Evolutionary conservation across 2,329 filamentous ascomycete species (phyloP).

Genomic region (Metarhizium guizhouense): DNA sequence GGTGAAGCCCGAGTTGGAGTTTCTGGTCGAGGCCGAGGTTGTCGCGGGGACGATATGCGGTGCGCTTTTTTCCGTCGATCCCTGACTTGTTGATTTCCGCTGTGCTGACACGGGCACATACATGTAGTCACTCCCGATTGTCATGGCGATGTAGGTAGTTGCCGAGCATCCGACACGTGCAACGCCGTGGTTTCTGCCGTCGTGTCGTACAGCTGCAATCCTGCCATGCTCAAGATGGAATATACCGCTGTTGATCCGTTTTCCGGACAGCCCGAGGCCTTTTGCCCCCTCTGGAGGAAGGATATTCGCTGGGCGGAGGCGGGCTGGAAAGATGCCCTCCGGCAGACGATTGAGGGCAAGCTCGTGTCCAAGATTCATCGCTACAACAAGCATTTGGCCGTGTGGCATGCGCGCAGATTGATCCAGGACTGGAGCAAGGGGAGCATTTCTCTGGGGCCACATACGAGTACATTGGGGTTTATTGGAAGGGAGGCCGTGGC

Average conservation of each 20-base stretch:
- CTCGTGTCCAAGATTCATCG: constrained; percentile 18
- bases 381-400: constrained; percentile 22
- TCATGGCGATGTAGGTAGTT: constrained; percentile 7
- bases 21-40: constrained; percentile 18
- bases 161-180: constrained; percentile 11
- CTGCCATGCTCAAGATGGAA: constrained; percentile 18
- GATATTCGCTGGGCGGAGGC: constrained; percentile 17
- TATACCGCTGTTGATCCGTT: constrained; percentile 17
- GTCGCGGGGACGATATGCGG: constrained; percentile 19
- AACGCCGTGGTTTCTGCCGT: constrained; percentile 14
- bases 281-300: constrained; percentile 18
- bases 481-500: constrained; percentile 13
- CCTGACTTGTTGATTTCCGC: not conserved
- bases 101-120: not conserved
- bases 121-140: constrained; percentile 1
- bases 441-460: constrained; percentile 15
- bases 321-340: constrained; percentile 14
- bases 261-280: constrained; percentile 8
- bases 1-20: constrained; percentile 19
- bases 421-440: constrained; percentile 17
- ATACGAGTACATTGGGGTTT: constrained; percentile 13
- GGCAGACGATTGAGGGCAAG: constrained; percentile 12
- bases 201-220: constrained; percentile 17
- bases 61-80: constrained; percentile 8
- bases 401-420: constrained; percentile 19